Conservation (phyloP, 768 basidiomycete species). For the Mycena filopes region DNA sequence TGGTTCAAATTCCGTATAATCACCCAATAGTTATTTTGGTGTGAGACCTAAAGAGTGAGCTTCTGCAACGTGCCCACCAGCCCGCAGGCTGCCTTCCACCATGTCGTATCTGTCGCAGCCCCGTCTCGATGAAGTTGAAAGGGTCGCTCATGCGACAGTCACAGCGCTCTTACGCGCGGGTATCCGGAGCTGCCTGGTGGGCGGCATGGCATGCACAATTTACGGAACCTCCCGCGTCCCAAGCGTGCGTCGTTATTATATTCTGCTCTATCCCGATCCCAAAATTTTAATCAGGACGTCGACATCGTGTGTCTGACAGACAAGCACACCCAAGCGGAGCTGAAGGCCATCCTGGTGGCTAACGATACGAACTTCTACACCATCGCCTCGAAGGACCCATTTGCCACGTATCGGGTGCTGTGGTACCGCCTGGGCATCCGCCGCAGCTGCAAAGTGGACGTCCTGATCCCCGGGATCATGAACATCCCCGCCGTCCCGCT, state of each 20-base stretch:
- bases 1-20: too few relatives aligned
- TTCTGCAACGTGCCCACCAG: conserved; percentile 22
- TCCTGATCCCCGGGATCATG: conserved; percentile 48
- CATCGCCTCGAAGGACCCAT: conserved; percentile 47
- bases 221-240: conserved; percentile 50
- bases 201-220: conserved; percentile 51
- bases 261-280: conserved; percentile 14
- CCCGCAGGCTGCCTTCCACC: not conserved
- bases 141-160: conserved; percentile 40
- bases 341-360: conserved; percentile 51
- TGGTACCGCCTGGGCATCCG: conserved; percentile 46
- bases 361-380: conserved; percentile 49
- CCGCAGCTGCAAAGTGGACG: conserved; percentile 53
- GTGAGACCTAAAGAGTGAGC: not conserved
- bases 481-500: conserved; percentile 48
- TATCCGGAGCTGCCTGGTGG: conserved; percentile 49
- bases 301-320: conserved; percentile 56
- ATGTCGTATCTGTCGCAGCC: conserved; percentile 25
- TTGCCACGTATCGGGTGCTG: conserved; percentile 54
- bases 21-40: conserved; percentile 11
- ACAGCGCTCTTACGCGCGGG: conserved; percentile 36
- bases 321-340: conserved; percentile 44
- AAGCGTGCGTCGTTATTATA: conserved; percentile 40
- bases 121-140: conserved; percentile 37
- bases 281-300: conserved; percentile 49